Evolutionary conservation across 306 rosid species (phyloP).

Genomic region (Cucurbita maxima): DNA sequence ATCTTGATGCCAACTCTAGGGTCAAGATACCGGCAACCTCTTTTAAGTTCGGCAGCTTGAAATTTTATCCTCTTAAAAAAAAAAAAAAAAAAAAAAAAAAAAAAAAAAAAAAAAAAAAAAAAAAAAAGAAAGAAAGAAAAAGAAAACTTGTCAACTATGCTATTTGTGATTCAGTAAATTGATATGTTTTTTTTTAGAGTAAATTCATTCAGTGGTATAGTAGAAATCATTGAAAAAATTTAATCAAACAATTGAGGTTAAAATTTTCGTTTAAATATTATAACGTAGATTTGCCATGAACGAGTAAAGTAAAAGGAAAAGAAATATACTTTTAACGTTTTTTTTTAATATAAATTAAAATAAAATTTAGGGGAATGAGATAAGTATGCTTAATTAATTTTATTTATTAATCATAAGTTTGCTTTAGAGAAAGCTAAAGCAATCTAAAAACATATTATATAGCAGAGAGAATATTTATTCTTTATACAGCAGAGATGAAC

Average conservation of each 20-base stretch:
- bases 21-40: no score
- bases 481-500: no score
- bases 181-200: not conserved
- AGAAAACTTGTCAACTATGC: no score
- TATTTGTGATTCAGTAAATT: not conserved
- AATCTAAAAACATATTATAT: no score
- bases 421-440: no score
- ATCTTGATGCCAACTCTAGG: no score
- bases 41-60: no score
- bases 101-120: no score
- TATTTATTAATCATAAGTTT: not conserved
- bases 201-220: not conserved
- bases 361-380: not conserved
- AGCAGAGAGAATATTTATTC: no score
- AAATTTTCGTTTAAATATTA: not conserved
- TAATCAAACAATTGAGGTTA: not conserved
- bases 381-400: not conserved
- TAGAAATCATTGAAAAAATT: not conserved
- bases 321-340: not conserved
- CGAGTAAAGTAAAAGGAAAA: not conserved
- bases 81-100: no score
- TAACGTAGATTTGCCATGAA: not conserved
- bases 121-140: no score
- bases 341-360: not conserved
- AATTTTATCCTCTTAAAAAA: no score